Evolutionary conservation across 805 yeast species (phyloP), one percentile per base, ranked within the genome.

Genomic region (Saturnispora gosingensis): DNA sequence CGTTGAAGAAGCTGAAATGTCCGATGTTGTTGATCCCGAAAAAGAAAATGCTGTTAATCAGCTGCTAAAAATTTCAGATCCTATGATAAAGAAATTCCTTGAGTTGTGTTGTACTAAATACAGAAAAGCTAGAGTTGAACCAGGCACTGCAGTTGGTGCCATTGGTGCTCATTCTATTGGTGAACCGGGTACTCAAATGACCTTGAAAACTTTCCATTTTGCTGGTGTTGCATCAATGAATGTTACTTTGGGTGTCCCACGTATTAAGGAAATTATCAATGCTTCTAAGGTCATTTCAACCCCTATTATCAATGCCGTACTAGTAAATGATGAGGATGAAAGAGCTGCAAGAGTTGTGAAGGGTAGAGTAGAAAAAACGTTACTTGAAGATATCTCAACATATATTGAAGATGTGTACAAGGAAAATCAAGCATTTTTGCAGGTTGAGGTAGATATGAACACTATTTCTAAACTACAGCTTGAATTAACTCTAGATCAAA

Each of bases 221-320:
- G 99, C 99, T 62, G 99, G 99, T 77, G 99, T 93, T 53, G 98
- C 99, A 35, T 86, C 96, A 45, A 93, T 91, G 97, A 93, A 93
- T 73, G 96, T 91, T 58, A 93, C 99, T 0, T 78, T 93, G 59
- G 99, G 99, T 80, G 99, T 93, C 49, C 99, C 99, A 47, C 97
- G 99, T 79, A 91, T 93, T 67, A 93, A 93, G 71, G 99, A 93
- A 74, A 93, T 93, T 67, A 93, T 93, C 67, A 93, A 93, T 67
- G 99, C 99, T 3, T 87, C 97, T 18, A 93, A 93, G 67, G 80
- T 81, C 18, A 93, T 93, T 60, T 88, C 96, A 6, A 93, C 99
- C 7, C 99, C 99, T 1, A 93, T 93, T 65, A 93, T 93, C 65
- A 89, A 91, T 59, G 95, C 97, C 2, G 89, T 85, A 9, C 74